A percentile compares a stretch with the other conserved stretches of the same genome.
These are phyloP conservation scores for Alternaria panax DNA, from an alignment of 2,329 filamentous ascomycete genomes.

Conservation along the genomic window DNA sequence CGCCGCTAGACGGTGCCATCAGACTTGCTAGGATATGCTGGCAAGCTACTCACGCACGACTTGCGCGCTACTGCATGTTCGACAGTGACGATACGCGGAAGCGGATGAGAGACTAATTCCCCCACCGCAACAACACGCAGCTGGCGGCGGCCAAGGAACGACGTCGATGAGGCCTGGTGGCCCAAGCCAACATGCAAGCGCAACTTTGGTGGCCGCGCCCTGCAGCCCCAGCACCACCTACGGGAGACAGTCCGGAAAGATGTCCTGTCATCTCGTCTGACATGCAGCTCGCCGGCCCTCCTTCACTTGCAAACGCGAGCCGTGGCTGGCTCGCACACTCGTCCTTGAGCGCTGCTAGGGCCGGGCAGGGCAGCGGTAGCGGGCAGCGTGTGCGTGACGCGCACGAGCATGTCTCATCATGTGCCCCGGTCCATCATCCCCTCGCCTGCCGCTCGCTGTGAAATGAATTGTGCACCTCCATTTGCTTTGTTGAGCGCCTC, in stretches of 20 bases:
- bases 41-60: constrained; percentile 26
- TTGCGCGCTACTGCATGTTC: constrained; percentile 38
- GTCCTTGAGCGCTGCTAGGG: constrained; percentile 6
- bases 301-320: constrained; percentile 6
- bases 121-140: constrained; percentile 31
- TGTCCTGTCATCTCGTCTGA: constrained; percentile 20
- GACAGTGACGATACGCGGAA: constrained; percentile 41
- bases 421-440: constrained; percentile 15
- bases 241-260: constrained; percentile 29
- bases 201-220: constrained; percentile 24
- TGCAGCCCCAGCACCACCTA: constrained; percentile 24
- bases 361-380: constrained; percentile 6
- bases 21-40: constrained; percentile 21
- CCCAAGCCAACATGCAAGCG: constrained; percentile 36
- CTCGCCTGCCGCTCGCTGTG: constrained; percentile 22
- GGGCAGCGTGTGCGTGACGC: constrained; percentile 19
- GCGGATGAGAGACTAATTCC: constrained; percentile 22
- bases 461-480: constrained; percentile 13
- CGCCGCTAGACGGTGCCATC: constrained; percentile 26
- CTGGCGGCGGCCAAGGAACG: constrained; percentile 15
- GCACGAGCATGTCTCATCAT: constrained; percentile 29
- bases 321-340: constrained; percentile 10
- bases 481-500: constrained; percentile 7
- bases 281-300: constrained; percentile 14
- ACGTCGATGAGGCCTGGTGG: no score